These are phyloP conservation scores for Aspergillus asperescens DNA, from an alignment of 495 filamentous ascomycete species.

Conservation along the genomic window DNA sequence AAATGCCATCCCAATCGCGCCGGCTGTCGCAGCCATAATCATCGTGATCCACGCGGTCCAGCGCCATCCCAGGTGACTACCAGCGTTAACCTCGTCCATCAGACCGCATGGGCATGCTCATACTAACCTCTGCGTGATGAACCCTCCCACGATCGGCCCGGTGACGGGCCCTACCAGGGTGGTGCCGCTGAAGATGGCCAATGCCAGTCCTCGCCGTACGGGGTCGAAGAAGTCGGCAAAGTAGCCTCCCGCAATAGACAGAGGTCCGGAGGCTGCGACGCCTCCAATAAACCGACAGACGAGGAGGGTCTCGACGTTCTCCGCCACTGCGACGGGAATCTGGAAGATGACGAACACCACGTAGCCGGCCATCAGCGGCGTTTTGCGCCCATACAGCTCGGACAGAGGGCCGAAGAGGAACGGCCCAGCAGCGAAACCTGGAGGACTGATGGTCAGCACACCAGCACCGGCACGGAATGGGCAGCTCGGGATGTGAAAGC, in stretches of 20 bases:
- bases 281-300: slow-evolving; percentile 53
- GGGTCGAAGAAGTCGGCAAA: slow-evolving; percentile 55
- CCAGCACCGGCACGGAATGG: background rate
- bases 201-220: slow-evolving; percentile 50
- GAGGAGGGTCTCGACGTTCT: slow-evolving; percentile 49
- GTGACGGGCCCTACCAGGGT: slow-evolving; percentile 51
- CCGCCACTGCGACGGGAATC: slow-evolving; percentile 50
- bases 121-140: slow-evolving; percentile 36
- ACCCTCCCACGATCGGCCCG: slow-evolving; percentile 53
- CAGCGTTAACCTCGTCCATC: background rate
- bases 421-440: slow-evolving; percentile 42
- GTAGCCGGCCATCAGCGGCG: slow-evolving; percentile 48
- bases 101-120: background rate
- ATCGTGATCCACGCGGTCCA: slow-evolving; percentile 55
- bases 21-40: slow-evolving; percentile 46
- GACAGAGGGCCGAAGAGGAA: slow-evolving; percentile 58
- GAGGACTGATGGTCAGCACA: slow-evolving; percentile 29
- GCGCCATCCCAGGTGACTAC: slow-evolving; percentile 46
- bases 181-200: slow-evolving; percentile 47
- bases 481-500: too few relatives aligned
- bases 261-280: slow-evolving; percentile 49
- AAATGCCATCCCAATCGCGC: slow-evolving; percentile 33
- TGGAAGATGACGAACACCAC: slow-evolving; percentile 50
- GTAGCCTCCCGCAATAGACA: slow-evolving; percentile 51
- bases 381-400: slow-evolving; percentile 66